These are phyloP conservation scores for Paspalum notatum DNA, from an alignment of 176 grass and related monocot genomes.

Conservation along the genomic window DNA sequence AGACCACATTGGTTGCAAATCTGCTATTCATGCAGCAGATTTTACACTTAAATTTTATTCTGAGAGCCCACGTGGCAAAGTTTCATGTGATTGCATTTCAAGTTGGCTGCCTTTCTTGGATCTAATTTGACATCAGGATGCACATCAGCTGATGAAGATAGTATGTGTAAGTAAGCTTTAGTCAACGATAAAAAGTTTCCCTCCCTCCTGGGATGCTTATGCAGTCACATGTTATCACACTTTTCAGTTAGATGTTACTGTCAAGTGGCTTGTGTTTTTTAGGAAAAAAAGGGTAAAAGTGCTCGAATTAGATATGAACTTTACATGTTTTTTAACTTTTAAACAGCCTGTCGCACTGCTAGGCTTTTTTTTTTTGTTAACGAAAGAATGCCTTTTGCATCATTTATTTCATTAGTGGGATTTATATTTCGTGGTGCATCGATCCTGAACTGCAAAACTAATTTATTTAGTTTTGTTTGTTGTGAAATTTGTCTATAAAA, in stretches of 20 bases:
- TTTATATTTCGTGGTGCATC: slow-evolving; percentile 7
- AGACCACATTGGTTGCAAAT: slow-evolving; percentile 1
- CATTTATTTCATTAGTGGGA: background rate
- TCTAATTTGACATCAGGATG: slow-evolving; percentile 27
- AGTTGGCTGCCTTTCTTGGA: background rate
- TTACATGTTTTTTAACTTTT: slow-evolving; percentile 6
- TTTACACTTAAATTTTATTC: slow-evolving; percentile 16
- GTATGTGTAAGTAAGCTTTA: slow-evolving; percentile 15
- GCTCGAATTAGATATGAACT: slow-evolving; percentile 6
- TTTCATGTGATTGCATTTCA: slow-evolving; percentile 28
- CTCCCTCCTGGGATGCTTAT: slow-evolving; percentile 35
- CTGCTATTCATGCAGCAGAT: slow-evolving; percentile 1
- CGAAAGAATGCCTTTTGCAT: background rate
- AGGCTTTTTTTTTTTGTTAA: slow-evolving; percentile 3
- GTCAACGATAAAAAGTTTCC: slow-evolving; percentile 14
- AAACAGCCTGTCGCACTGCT: background rate
- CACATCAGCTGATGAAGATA: slow-evolving; percentile 28
- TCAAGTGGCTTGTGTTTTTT: slow-evolving; percentile 38
- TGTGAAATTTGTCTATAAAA: slow-evolving; percentile 3
- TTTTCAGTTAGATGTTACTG: slow-evolving; percentile 58
- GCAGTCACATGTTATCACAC: slow-evolving; percentile 38
- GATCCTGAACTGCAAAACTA: background rate
- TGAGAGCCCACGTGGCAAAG: slow-evolving; percentile 25
- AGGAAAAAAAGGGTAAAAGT: background rate
- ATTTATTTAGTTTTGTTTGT: background rate